These are phyloP conservation scores for Colletotrichum higginsianum DNA, from an alignment of 2,329 filamentous ascomycete species.

Conservation along the genomic window DNA sequence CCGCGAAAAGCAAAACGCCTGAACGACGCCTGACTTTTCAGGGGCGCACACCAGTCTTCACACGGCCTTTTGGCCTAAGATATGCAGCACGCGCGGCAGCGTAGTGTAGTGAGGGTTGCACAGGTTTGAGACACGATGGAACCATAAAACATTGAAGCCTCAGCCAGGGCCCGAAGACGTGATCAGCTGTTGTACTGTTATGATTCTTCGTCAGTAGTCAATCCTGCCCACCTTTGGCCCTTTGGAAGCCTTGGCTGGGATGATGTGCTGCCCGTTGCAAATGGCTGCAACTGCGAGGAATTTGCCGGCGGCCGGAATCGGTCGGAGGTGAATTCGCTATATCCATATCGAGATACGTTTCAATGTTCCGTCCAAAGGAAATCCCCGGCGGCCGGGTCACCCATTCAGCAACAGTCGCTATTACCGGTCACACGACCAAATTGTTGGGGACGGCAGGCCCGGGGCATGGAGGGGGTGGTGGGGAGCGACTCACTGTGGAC, in stretches of 20 bases:
- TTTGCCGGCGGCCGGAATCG: not conserved
- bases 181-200: slow-evolving; percentile 22
- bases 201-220: slow-evolving; percentile 10
- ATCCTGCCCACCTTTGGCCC: not conserved
- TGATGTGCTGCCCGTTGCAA: not conserved
- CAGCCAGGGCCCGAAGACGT: slow-evolving; percentile 1
- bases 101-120: slow-evolving; percentile 1
- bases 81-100: slow-evolving; percentile 1
- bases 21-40: not conserved
- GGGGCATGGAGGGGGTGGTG: slow-evolving; percentile 3
- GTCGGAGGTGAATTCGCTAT: not conserved
- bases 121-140: slow-evolving; percentile 24
- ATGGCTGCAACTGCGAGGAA: not conserved
- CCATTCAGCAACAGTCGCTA: not conserved
- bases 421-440: slow-evolving; percentile 22
- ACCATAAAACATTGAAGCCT: not conserved
- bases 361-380: too few relatives aligned
- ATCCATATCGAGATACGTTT: not conserved
- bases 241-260: slow-evolving; percentile 3
- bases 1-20: not conserved
- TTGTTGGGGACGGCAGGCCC: slow-evolving; percentile 16
- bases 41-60: not conserved
- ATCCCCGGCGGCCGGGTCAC: not conserved
- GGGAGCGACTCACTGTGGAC: not conserved
- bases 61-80: not conserved